Conservation (phyloP, 192 early-diverging fungal genomes). For the Allomyces javanicus region DNA sequence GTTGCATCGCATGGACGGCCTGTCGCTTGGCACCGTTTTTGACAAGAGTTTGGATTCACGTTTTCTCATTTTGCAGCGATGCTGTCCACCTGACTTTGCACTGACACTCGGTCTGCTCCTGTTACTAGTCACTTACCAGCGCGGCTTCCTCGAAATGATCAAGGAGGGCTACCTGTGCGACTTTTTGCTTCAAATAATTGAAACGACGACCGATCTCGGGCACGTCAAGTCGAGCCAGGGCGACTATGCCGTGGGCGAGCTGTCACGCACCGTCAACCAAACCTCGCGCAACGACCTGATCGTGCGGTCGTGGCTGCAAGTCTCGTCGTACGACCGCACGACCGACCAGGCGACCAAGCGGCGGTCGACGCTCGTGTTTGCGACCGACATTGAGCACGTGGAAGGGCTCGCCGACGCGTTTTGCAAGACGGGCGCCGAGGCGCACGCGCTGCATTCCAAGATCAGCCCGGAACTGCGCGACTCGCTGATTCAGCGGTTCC, state of each 20-base stretch:
- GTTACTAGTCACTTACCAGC: slow-evolving; percentile 15
- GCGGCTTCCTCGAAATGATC: slow-evolving; percentile 64
- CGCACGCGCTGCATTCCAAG: slow-evolving; percentile 26
- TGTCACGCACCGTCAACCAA: slow-evolving; percentile 38
- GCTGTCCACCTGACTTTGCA: no score
- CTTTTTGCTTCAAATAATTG: slow-evolving; percentile 39
- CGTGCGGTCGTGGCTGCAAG: slow-evolving; percentile 35
- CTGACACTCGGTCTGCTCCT: no score
- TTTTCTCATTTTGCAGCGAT: not conserved
- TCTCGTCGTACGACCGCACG: slow-evolving; percentile 10
- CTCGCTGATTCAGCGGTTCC: slow-evolving; percentile 37
- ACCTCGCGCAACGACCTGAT: slow-evolving; percentile 34
- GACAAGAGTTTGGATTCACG: slow-evolving; percentile 41
- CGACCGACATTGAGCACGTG: slow-evolving; percentile 61
- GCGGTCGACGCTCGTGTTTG: slow-evolving; percentile 68
- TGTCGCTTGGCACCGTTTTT: slow-evolving; percentile 43
- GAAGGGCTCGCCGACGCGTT: slow-evolving; percentile 34
- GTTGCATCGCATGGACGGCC: slow-evolving; percentile 61
- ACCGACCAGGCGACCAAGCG: slow-evolving; percentile 9
- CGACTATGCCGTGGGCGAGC: slow-evolving; percentile 38
- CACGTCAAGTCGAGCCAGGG: slow-evolving; percentile 21
- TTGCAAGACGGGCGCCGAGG: slow-evolving; percentile 15
- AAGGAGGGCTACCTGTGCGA: slow-evolving; percentile 41
- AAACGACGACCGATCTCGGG: slow-evolving; percentile 34
- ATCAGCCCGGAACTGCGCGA: slow-evolving; percentile 20